phyloP scores from a whole-genome alignment of 768 basidiomycete genomes.

The Collybia sordida region DNA sequence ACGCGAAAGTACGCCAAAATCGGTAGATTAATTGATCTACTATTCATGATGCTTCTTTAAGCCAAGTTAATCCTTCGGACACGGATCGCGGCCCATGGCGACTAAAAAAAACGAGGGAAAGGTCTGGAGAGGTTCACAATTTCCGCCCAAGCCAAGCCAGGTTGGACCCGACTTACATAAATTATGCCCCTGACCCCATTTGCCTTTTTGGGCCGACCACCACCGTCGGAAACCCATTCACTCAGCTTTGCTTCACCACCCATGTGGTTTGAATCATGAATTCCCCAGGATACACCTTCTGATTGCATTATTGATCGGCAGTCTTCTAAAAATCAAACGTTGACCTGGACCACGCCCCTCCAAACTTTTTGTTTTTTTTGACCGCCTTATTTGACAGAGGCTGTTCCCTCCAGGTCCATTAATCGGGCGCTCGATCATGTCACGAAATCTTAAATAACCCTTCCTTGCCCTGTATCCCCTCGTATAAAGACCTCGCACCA shows the following conservation, averaged over 20 bases:
- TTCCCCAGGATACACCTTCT: too few species aligned
- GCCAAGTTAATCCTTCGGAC: neutral
- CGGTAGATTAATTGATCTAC: constrained; percentile 1
- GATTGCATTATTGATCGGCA: too few species aligned
- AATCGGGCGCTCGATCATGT: neutral
- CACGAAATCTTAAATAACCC: neutral
- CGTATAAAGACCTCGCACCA: too few species aligned
- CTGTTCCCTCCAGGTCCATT: constrained; percentile 9
- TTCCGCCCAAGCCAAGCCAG: neutral
- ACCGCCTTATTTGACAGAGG: constrained; percentile 8
- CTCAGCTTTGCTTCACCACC: too few species aligned
- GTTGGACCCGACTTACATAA: constrained; percentile 19
- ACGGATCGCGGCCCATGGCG: constrained; percentile 1
- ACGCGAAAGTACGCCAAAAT: constrained; percentile 5
- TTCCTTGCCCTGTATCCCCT: neutral
- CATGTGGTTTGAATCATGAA: too few species aligned
- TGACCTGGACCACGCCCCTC: constrained; percentile 1
- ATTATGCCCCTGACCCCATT: constrained; percentile 7
- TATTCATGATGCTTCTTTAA: neutral
- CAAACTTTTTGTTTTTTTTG: neutral
- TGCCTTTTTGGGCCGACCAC: constrained; percentile 2
- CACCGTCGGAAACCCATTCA: too few species aligned
- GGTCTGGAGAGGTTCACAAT: neutral
- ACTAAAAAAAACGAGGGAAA: constrained; percentile 5
- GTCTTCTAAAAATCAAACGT: too few species aligned